Base-by-base conservation (phyloP, 176 grass and related monocot species). In the Avena atlantica region DNA sequence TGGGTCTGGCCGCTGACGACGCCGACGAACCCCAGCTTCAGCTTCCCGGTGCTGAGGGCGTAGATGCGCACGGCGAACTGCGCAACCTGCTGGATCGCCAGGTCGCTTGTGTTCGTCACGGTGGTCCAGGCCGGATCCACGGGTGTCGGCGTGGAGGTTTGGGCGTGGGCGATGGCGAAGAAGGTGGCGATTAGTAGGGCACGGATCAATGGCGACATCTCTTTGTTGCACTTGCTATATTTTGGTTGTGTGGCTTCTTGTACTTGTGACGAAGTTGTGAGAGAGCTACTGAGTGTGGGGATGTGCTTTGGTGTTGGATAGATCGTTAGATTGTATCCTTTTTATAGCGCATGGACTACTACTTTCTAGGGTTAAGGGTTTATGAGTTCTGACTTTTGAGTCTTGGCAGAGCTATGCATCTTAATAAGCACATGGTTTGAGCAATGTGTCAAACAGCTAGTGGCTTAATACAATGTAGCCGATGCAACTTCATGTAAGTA, bases 1-100 rank as follows among this genome's bases (percentile, higher is more conserved):
- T 59, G 55, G 31, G 76, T 79, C 55, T n/a, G 27, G 24, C 76
- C 76, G 50, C 53, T 59, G 76, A 78, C 31, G 29, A 60, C 76
- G 16, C 12, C 34, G 27, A 79, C 31, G 19, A 58, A 60, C 53
- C 52, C 25, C 9, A 79, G 29, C 4, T 19, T 16, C 29, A 42
- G 72, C 44, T 51, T 21, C 3, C 31, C 25, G 4, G 51, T 79
- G 55, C 53, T 37, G 17, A 79, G 76, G 9, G 50, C 52, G 15
- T 79, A 59, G 52, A 79, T 60, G 34, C 51, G 76, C 4, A 79
- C 19, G 5, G 27, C 76, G 19, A 79, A 60, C 53, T 79, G 29
- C 31, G 15, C 76, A 17, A 79, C 76, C 76, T 79, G 76, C 31
- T 60, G 76, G 31, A 79, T 59, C 19, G 76, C 17, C 55, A 20